A percentile compares a stretch with the other conserved stretches of the same genome.
Evolutionary conservation across 768 basidiomycete species (phyloP).

Genomic region (Boletus reticulatus): DNA sequence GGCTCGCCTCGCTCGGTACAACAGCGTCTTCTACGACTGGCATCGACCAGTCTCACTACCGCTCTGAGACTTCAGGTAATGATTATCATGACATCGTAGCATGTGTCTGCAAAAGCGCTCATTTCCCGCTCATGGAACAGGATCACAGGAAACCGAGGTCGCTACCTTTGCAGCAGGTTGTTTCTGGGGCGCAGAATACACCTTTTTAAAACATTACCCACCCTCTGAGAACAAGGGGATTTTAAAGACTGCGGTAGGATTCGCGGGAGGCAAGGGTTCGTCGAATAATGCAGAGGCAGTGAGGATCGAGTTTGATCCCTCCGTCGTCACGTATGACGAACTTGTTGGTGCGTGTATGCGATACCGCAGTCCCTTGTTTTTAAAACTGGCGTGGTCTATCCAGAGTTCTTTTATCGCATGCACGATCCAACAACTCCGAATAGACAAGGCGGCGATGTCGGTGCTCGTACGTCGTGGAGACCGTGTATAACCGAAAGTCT

Average conservation of each 20-base stretch:
- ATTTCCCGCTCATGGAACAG: slow-evolving; percentile 28
- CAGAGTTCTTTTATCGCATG: slow-evolving; percentile 92
- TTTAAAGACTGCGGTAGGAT: slow-evolving; percentile 72
- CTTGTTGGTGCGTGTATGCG: slow-evolving; percentile 66
- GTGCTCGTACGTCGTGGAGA: slow-evolving; percentile 59
- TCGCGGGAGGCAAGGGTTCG: slow-evolving; percentile 66
- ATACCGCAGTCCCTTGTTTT: neutral
- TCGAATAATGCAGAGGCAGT: slow-evolving; percentile 77
- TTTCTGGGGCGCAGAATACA: slow-evolving; percentile 90
- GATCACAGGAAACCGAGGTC: slow-evolving; percentile 42
- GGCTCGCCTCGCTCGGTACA: slow-evolving; percentile 22
- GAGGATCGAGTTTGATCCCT: slow-evolving; percentile 82
- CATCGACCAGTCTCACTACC: slow-evolving; percentile 41
- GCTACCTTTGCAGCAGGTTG: slow-evolving; percentile 59
- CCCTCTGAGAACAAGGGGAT: slow-evolving; percentile 71
- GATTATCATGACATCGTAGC: neutral
- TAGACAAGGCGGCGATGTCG: slow-evolving; percentile 72
- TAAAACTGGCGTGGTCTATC: slow-evolving; percentile 19
- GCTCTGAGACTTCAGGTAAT: slow-evolving; percentile 34
- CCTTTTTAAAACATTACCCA: slow-evolving; percentile 77
- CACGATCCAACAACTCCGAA: slow-evolving; percentile 89
- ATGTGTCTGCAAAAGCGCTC: neutral
- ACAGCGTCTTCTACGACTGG: slow-evolving; percentile 16
- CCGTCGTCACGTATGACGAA: slow-evolving; percentile 73
- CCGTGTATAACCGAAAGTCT: neutral